phyloP scores from a whole-genome alignment of 306 rosid genomes.

The Gastrolobium bilobum region DNA sequence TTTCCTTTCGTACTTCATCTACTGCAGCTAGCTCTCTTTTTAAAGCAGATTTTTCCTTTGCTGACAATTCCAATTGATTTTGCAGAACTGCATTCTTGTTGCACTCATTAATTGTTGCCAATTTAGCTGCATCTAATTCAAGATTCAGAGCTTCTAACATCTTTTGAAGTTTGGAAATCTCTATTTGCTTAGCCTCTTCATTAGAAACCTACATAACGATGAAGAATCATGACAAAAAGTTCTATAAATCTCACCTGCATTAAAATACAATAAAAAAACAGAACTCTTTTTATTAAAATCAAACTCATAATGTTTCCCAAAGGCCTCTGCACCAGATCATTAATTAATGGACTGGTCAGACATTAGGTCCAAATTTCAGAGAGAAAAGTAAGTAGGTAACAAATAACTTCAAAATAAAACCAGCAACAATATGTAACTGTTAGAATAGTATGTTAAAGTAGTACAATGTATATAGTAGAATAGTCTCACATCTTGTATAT shows the following conservation, averaged over 20 bases:
- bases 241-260: conserved; percentile 25
- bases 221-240: conserved; percentile 32
- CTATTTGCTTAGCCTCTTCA: conserved; percentile 83
- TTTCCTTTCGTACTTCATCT: conserved; percentile 84
- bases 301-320: background rate
- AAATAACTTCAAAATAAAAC: conserved; percentile 18
- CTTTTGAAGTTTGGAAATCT: conserved; percentile 80
- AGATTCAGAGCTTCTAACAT: conserved; percentile 77
- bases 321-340: conserved; percentile 34
- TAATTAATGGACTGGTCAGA: conserved; percentile 25
- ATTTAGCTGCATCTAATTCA: conserved; percentile 88
- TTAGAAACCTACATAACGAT: conserved; percentile 79
- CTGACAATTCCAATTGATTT: conserved; percentile 81
- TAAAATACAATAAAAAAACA: background rate
- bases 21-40: conserved; percentile 76
- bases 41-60: conserved; percentile 80
- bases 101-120: conserved; percentile 91
- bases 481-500: no score
- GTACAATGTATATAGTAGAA: no score
- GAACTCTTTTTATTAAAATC: conserved; percentile 8
- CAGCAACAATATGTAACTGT: background rate
- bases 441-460: no score
- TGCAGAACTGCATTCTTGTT: conserved; percentile 92
- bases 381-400: conserved; percentile 13
- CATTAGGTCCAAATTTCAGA: conserved; percentile 31